Evolutionary conservation across 768 basidiomycete genomes (phyloP).

Genomic region (Nevesoporus exiguus): DNA sequence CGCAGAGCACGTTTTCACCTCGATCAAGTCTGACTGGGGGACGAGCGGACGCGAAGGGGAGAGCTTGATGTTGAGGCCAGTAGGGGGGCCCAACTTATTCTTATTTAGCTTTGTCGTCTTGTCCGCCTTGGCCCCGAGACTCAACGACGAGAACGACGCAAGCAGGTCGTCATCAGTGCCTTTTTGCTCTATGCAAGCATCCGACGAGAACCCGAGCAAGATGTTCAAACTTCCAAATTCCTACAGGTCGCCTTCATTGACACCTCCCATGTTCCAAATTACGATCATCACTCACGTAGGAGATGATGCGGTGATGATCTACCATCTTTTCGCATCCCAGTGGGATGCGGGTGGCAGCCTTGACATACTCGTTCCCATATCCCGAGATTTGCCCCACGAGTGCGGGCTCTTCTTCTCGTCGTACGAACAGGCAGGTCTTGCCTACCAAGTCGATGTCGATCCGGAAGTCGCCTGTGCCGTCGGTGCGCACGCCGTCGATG

Average conservation of each 20-base stretch:
- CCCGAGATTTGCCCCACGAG: conserved; percentile 29
- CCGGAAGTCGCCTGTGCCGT: conserved; percentile 48
- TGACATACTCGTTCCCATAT: conserved; percentile 64
- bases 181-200: conserved; percentile 33
- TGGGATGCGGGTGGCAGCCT: conserved; percentile 46
- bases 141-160: conserved; percentile 24
- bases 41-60: conserved; percentile 28
- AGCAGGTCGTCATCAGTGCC: conserved; percentile 25
- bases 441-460: conserved; percentile 69
- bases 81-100: neutral
- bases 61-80: conserved; percentile 21
- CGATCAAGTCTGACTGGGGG: conserved; percentile 36
- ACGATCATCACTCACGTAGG: conserved; percentile 46
- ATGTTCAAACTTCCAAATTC: conserved; percentile 55
- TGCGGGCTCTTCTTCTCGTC: conserved; percentile 43
- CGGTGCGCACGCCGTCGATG: conserved; percentile 25
- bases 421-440: conserved; percentile 55
- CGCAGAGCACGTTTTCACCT: conserved; percentile 33
- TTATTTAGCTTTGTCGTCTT: neutral
- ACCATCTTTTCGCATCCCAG: conserved; percentile 47
- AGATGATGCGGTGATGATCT: conserved; percentile 61
- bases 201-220: conserved; percentile 57
- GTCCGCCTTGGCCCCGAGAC: conserved; percentile 7
- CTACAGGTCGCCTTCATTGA: conserved; percentile 32
- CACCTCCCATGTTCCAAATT: neutral